Evolutionary conservation across 495 filamentous ascomycete genomes (phyloP).

Genomic region (Margaritispora aquatica): DNA sequence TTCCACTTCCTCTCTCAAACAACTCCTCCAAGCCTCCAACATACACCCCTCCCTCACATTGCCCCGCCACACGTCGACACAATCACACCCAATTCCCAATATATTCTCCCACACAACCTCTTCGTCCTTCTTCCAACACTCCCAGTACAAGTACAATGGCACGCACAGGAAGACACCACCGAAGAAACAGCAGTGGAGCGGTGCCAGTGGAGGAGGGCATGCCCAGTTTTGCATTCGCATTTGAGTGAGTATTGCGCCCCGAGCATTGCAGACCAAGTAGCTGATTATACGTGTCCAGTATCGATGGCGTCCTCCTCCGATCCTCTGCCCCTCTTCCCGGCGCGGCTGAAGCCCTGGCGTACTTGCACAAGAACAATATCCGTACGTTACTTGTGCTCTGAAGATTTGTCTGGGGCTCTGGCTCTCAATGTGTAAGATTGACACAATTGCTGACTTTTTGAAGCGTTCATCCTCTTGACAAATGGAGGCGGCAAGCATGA

Average conservation of each 20-base stretch:
- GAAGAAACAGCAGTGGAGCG: neutral
- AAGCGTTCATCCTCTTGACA: constrained; percentile 72
- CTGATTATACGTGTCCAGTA: constrained; percentile 29
- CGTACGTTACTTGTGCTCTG: constrained; percentile 24
- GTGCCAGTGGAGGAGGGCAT: constrained; percentile 1
- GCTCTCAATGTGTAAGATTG: too few species aligned
- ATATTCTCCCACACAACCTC: neutral
- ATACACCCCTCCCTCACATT: neutral
- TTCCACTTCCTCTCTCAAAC: too few species aligned
- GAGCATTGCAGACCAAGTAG: neutral
- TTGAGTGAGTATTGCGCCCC: constrained; percentile 8
- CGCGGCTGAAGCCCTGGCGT: constrained; percentile 65
- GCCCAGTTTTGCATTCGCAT: constrained; percentile 14
- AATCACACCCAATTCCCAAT: neutral
- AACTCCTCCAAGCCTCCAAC: neutral
- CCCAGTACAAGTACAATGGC: neutral
- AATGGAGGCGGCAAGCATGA: constrained; percentile 85
- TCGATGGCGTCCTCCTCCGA: constrained; percentile 94
- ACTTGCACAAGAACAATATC: constrained; percentile 63
- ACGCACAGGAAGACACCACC: neutral
- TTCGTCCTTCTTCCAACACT: neutral
- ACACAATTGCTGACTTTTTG: neutral
- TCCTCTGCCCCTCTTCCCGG: constrained; percentile 72
- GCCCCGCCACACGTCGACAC: neutral
- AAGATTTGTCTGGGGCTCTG: too few species aligned